A percentile compares a stretch with the other conserved stretches of the same genome.
phyloP scores from a whole-genome alignment of 768 basidiomycete species.

The Leccinum sublutescens region DNA sequence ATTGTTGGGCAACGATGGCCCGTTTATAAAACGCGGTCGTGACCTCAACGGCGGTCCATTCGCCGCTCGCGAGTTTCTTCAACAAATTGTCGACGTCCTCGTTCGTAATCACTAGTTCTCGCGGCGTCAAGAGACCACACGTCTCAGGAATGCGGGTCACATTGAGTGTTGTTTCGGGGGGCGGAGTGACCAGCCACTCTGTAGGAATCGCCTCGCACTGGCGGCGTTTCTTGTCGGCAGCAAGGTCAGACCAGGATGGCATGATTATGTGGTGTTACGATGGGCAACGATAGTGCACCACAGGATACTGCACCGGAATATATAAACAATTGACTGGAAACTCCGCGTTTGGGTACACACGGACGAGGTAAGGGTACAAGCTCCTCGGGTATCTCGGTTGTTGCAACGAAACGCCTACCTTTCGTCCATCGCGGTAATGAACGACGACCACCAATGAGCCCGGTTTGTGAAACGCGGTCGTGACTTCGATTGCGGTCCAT shows the following conservation, averaged over 20 bases:
- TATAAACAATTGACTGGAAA: slow-evolving; percentile 7
- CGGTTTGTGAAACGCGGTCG: slow-evolving; percentile 71
- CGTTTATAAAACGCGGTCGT: slow-evolving; percentile 74
- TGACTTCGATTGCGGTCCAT: slow-evolving; percentile 69
- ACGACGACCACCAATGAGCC: slow-evolving; percentile 41
- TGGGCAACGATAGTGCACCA: background rate
- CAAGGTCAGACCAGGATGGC: slow-evolving; percentile 49
- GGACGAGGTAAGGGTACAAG: slow-evolving; percentile 5
- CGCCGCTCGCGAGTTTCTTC: slow-evolving; percentile 47
- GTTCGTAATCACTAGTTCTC: slow-evolving; percentile 62
- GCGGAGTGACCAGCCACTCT: slow-evolving; percentile 57
- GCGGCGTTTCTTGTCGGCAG: slow-evolving; percentile 49
- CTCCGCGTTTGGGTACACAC: background rate
- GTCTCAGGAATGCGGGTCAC: slow-evolving; percentile 53
- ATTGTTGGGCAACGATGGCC: slow-evolving; percentile 76
- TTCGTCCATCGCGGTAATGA: background rate
- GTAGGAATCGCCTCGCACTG: slow-evolving; percentile 59
- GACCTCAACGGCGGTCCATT: slow-evolving; percentile 66
- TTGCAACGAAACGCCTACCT: slow-evolving; percentile 77
- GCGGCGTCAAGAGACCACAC: slow-evolving; percentile 39
- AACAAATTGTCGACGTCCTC: slow-evolving; percentile 46
- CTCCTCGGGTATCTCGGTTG: slow-evolving; percentile 33
- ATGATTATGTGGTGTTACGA: slow-evolving; percentile 3
- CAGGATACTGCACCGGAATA: slow-evolving; percentile 2
- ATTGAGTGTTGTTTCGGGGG: slow-evolving; percentile 45